Conservation (phyloP, 768 basidiomycete genomes). For the Astraeus odoratus region DNA sequence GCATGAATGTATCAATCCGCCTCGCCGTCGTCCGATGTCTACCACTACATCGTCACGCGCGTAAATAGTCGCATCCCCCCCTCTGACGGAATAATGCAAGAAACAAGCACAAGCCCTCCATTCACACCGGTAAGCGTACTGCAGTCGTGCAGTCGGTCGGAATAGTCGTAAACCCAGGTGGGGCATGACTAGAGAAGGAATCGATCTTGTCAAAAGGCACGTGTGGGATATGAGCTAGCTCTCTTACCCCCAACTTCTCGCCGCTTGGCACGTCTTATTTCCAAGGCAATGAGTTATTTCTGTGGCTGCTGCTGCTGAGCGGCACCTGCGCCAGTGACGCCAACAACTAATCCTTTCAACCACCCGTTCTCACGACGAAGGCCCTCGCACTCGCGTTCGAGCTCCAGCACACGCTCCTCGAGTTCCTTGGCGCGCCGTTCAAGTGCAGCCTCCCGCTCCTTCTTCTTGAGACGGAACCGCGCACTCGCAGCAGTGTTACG, state of each 20-base stretch:
- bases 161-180: background rate
- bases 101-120: too few relatives aligned
- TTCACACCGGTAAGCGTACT: too few relatives aligned
- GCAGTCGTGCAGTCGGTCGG: too few relatives aligned
- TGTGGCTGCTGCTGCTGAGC: conserved; percentile 19
- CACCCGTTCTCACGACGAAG: conserved; percentile 87
- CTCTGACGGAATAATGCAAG: too few relatives aligned
- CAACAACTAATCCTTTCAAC: conserved; percentile 86
- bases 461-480: conserved; percentile 92
- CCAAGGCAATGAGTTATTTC: conserved; percentile 9
- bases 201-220: background rate
- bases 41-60: too few relatives aligned
- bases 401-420: conserved; percentile 66
- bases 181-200: background rate
- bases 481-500: conserved; percentile 91
- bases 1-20: too few relatives aligned
- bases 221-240: background rate
- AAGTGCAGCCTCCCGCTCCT: conserved; percentile 86
- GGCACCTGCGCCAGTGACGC: conserved; percentile 68
- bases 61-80: too few relatives aligned
- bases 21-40: too few relatives aligned
- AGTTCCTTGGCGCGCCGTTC: conserved; percentile 83
- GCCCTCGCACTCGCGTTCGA: conserved; percentile 89
- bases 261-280: background rate
- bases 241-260: background rate